Evolutionary conservation across 83 land plant species (phyloP).

Genomic region (Thuja plicata): DNA sequence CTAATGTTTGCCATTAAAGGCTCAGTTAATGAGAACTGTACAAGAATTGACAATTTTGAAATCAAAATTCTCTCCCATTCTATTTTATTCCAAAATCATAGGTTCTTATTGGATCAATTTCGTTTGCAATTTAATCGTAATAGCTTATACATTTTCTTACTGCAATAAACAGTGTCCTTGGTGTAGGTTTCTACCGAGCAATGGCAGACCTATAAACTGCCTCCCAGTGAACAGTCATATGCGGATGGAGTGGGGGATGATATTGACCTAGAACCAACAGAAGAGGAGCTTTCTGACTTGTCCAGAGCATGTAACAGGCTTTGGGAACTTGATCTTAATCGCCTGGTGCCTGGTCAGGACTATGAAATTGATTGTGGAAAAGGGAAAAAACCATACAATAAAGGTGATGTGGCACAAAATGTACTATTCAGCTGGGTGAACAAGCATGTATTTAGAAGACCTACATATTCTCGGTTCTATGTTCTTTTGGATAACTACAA

Average conservation of each 20-base stretch:
- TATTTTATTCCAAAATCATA: slow-evolving; percentile 1
- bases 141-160: background rate
- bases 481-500: slow-evolving; percentile 90
- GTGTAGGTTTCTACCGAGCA: slow-evolving; percentile 44
- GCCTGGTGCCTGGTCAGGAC: slow-evolving; percentile 86
- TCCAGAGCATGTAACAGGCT: slow-evolving; percentile 77
- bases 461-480: slow-evolving; percentile 81
- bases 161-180: background rate
- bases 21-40: background rate
- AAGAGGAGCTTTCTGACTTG: slow-evolving; percentile 69
- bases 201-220: slow-evolving; percentile 53
- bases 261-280: slow-evolving; percentile 53
- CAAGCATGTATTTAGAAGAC: slow-evolving; percentile 63
- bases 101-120: background rate
- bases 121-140: background rate
- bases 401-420: slow-evolving; percentile 74
- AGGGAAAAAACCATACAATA: slow-evolving; percentile 80
- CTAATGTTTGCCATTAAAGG: background rate
- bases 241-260: slow-evolving; percentile 38
- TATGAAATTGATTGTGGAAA: slow-evolving; percentile 92
- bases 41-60: background rate
- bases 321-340: slow-evolving; percentile 90
- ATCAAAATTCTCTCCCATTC: background rate
- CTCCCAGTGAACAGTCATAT: slow-evolving; percentile 67
- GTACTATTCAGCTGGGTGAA: slow-evolving; percentile 63